Percentiles rank a stretch among this genome's conserved stretches.
Evolutionary conservation across 140 eudicot species (phyloP).

Genomic region (Cichorium intybus): DNA sequence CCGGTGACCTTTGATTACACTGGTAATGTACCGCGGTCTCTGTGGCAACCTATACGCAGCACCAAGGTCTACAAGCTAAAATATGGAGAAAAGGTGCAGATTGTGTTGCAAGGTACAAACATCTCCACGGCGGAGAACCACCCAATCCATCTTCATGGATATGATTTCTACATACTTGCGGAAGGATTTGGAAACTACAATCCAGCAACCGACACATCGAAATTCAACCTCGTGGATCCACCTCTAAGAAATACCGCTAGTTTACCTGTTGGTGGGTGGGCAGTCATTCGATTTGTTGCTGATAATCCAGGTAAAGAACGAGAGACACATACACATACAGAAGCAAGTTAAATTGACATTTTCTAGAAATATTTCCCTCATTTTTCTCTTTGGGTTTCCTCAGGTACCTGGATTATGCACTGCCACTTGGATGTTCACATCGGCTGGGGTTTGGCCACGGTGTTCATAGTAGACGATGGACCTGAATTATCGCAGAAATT

Average conservation of each 20-base stretch:
- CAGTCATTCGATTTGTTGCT: conserved; percentile 89
- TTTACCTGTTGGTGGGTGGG: conserved; percentile 86
- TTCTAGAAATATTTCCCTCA: neutral
- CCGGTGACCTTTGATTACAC: conserved; percentile 85
- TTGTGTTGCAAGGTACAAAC: conserved; percentile 87
- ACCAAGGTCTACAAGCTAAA: conserved; percentile 72
- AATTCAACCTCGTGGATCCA: conserved; percentile 96
- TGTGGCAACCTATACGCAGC: conserved; percentile 72
- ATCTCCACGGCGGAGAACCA: conserved; percentile 88
- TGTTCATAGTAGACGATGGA: conserved; percentile 79
- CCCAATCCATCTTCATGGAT: conserved; percentile 97
- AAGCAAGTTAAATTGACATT: neutral
- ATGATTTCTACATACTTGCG: conserved; percentile 92
- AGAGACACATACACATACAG: neutral
- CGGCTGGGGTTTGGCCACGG: conserved; percentile 89
- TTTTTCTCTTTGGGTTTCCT: neutral
- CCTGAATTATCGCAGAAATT: conserved; percentile 52
- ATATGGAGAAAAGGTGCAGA: conserved; percentile 73
- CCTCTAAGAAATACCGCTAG: conserved; percentile 84
- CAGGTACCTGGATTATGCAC: conserved; percentile 96
- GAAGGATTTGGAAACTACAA: conserved; percentile 91
- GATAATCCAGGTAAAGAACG: conserved; percentile 79
- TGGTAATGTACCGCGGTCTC: conserved; percentile 73
- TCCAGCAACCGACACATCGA: conserved; percentile 64
- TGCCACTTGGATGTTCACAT: conserved; percentile 99